These are phyloP conservation scores for Oryza meyeriana DNA, from an alignment of 176 grass and related monocot species.

Conservation along the genomic window DNA sequence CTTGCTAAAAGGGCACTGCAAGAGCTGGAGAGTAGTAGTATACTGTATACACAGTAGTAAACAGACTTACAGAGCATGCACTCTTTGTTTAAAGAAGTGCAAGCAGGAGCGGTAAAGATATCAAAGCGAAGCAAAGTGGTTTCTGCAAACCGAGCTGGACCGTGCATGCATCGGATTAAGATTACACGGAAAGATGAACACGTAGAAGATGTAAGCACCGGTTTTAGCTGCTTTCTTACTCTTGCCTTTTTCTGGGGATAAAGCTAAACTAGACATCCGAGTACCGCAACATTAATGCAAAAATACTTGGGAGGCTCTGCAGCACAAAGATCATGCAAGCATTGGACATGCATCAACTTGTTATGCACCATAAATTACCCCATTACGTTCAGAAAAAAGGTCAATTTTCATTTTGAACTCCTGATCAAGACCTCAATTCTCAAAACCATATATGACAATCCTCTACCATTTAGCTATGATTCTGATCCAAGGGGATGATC, in stretches of 20 bases:
- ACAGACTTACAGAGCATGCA: not conserved
- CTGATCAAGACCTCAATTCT: too few species aligned
- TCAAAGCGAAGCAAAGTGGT: slow-evolving; percentile 28
- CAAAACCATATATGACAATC: too few species aligned
- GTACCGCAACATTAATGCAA: too few species aligned
- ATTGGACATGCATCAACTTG: not conserved
- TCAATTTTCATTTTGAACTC: not conserved
- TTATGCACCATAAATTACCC: not conserved
- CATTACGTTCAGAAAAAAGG: not conserved
- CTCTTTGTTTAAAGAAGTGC: slow-evolving; percentile 31
- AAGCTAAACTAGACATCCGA: too few species aligned
- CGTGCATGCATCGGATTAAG: not conserved
- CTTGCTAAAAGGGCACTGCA: slow-evolving; percentile 8
- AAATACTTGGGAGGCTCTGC: too few species aligned
- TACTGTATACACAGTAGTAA: not conserved
- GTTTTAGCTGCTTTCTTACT: slow-evolving; percentile 20
- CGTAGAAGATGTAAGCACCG: not conserved
- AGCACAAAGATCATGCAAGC: not conserved
- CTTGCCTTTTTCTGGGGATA: not conserved
- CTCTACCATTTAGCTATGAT: too few species aligned
- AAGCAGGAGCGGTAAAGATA: slow-evolving; percentile 22
- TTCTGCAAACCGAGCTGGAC: slow-evolving; percentile 23
- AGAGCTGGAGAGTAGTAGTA: not conserved
- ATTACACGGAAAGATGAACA: not conserved
- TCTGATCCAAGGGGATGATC: too few species aligned